Conservation (phyloP, 192 early-diverging fungal species). For the Backusella circina region DNA sequence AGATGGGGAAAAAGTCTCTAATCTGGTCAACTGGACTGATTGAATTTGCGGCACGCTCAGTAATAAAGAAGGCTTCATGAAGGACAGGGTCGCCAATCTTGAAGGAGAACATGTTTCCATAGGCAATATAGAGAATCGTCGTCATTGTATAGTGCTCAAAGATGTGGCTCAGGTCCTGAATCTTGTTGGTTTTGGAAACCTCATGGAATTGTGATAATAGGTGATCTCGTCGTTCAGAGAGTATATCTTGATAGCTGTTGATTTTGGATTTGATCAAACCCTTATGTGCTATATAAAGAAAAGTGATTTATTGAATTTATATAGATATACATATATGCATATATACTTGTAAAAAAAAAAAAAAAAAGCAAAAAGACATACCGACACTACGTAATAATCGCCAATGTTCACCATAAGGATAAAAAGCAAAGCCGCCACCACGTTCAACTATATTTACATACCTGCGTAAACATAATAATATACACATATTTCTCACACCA, state of each 20-base stretch:
- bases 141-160: conserved; percentile 35
- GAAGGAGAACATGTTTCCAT: conserved; percentile 21
- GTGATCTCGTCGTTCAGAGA: background rate
- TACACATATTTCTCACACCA: background rate
- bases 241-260: conserved; percentile 29
- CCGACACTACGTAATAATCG: conserved; percentile 27
- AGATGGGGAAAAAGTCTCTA: conserved; percentile 30
- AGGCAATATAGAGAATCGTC: conserved; percentile 25
- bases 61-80: conserved; percentile 29
- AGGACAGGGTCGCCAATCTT: conserved; percentile 20
- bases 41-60: conserved; percentile 9
- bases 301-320: background rate
- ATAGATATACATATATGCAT: too few species aligned
- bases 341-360: background rate
- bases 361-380: background rate
- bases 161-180: background rate
- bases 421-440: conserved; percentile 35
- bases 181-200: background rate
- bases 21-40: conserved; percentile 26
- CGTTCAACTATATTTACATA: conserved; percentile 12
- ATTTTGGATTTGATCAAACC: conserved; percentile 31
- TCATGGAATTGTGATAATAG: conserved; percentile 8
- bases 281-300: conserved; percentile 24
- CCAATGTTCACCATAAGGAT: conserved; percentile 31
- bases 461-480: background rate